Base-by-base conservation (phyloP, 352 stramenopile species). In the Globisporangium echinulatum region DNA sequence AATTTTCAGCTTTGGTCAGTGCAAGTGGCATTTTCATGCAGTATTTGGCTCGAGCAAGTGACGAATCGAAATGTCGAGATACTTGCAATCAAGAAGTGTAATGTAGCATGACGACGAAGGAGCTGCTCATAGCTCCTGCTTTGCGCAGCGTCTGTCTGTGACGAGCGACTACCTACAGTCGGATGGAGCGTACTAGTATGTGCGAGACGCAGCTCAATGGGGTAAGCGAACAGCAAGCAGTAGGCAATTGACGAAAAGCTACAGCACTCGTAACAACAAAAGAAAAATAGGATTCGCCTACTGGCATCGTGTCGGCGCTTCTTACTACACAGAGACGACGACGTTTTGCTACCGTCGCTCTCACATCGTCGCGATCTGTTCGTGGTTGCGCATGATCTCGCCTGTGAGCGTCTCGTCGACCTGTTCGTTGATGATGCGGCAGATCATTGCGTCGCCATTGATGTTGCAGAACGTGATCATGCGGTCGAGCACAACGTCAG, bases 391-490 rank as follows among this genome's bases (percentile, higher is more conserved):
- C 59, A 65, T 60, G 59, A 65, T 65, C 47, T 65, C 59, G n/a
- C 59, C 59, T 48, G 54, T 53, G 47, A 60, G 53, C 14, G 48
- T 59, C 59, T 56, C 47, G 7, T 60, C 53, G 14, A 65, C 36
- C 43, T 93, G 79, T 36, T 90, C 75, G 54, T 79, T 78, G 55
- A 94, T 68, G 52, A 94, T 80, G 39, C 78, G 80, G 19, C 68
- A 82, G 49, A 90, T 64, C 70, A 94, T 85, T 14, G 82, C 80
- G 65, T 90, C 78, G 37, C 74, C 70, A 58, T 86, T 85, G 42
- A 94, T 73, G 62, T 94, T 94, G 66, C 74, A 81, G 39, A 90
- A 59, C 4, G 84, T 92, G 7, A 88, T 67, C 39, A 92, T 63
- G 53, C 84, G 84, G 42, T 92, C 80, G 15, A 94, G 61, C 25